Percentiles rank a stretch among this genome's conserved stretches.
Conservation (phyloP, 331 rosid genomes). For the Acacia concinna region DNA sequence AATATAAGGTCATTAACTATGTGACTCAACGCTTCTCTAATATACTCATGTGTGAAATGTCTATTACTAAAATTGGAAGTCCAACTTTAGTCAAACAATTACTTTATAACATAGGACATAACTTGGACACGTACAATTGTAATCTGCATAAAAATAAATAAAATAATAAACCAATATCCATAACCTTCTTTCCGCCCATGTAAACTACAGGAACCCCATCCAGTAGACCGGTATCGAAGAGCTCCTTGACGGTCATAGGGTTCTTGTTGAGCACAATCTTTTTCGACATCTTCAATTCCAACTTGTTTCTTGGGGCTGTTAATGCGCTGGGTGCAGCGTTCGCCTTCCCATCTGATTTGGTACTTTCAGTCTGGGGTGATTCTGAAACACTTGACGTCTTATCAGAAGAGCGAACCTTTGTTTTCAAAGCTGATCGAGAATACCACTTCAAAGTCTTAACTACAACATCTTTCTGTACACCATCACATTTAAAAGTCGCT, state of each 20-base stretch:
- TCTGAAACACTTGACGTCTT: constrained; percentile 14
- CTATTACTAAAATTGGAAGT: constrained; percentile 4
- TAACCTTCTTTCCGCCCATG: constrained; percentile 86
- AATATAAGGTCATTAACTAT: neutral
- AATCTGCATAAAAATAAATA: neutral
- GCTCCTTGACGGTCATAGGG: constrained; percentile 80
- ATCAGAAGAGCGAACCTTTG: constrained; percentile 27
- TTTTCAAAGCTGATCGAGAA: constrained; percentile 45
- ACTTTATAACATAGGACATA: neutral
- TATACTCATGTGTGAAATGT: neutral
- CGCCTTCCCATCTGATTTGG: constrained; percentile 43
- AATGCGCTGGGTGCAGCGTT: constrained; percentile 31
- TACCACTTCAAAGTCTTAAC: constrained; percentile 41
- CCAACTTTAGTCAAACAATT: neutral
- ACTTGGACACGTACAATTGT: neutral
- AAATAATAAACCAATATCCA: neutral
- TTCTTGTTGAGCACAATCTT: constrained; percentile 54
- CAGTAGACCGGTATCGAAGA: constrained; percentile 86
- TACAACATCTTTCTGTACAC: constrained; percentile 27
- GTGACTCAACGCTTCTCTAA: constrained; percentile 1
- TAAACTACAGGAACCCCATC: constrained; percentile 89
- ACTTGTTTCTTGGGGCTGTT: constrained; percentile 41
- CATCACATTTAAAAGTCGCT: neutral
- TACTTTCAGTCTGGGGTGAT: constrained; percentile 26
- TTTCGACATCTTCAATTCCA: constrained; percentile 60